Percentiles rank a stretch among this genome's conserved stretches.
Conservation (phyloP, 441 rosid species). For the Syzygium malaccense region DNA sequence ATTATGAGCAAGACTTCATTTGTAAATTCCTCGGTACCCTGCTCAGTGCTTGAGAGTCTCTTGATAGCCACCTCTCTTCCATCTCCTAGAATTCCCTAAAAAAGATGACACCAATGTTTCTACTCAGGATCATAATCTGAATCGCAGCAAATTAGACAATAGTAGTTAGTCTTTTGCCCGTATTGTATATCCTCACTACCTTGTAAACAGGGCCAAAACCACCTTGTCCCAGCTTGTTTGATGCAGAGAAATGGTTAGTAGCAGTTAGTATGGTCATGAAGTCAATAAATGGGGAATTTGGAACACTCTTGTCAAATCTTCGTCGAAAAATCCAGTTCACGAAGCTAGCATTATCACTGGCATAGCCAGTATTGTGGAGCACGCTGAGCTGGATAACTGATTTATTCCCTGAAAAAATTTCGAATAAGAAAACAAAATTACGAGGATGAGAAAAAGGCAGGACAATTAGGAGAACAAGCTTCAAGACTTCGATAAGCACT, state of each 20-base stretch:
- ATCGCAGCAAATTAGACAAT: too few species aligned
- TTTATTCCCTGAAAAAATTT: not conserved
- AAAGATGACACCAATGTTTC: not conserved
- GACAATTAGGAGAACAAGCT: too few species aligned
- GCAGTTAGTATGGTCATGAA: constrained; percentile 9
- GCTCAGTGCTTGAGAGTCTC: constrained; percentile 31
- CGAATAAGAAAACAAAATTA: not conserved
- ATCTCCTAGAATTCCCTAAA: constrained; percentile 22
- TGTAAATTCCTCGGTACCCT: constrained; percentile 21
- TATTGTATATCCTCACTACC: too few species aligned
- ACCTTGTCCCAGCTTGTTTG: constrained; percentile 26
- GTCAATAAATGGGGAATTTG: not conserved
- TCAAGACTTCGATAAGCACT: not conserved
- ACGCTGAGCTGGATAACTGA: not conserved
- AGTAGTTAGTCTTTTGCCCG: too few species aligned
- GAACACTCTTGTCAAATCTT: not conserved
- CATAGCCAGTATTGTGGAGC: not conserved
- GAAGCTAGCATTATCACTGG: too few species aligned
- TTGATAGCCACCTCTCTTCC: constrained; percentile 36
- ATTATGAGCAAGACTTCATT: constrained; percentile 30
- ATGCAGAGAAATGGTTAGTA: constrained; percentile 18
- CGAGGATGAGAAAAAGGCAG: not conserved
- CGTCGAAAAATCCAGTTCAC: too few species aligned
- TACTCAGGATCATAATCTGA: not conserved
- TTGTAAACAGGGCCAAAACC: constrained; percentile 30